These are phyloP conservation scores for Tribonema minus DNA, from an alignment of 108 stramenopile species.

Conservation along the genomic window DNA sequence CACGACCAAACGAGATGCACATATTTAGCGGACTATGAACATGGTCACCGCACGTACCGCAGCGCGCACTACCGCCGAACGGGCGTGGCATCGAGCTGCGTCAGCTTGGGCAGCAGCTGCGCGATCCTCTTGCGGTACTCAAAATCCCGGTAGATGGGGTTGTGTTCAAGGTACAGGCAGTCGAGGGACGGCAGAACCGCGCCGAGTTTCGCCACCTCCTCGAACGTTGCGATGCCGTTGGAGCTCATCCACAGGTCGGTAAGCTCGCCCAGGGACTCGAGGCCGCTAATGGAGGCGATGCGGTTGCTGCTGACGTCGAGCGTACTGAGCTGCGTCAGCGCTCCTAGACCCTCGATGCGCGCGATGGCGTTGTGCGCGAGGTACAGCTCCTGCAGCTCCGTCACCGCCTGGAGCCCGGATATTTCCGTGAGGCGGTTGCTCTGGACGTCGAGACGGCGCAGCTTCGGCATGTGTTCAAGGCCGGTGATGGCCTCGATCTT, in stretches of 20 bases:
- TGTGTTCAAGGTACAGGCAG: constrained; percentile 93
- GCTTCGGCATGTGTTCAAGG: constrained; percentile 43
- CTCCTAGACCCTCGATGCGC: constrained; percentile 14
- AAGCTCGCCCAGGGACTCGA: constrained; percentile 20
- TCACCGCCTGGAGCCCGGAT: constrained; percentile 65
- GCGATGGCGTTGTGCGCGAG: constrained; percentile 86
- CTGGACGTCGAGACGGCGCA: constrained; percentile 53
- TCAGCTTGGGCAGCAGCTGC: constrained; percentile 37
- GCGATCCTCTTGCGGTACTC: constrained; percentile 53
- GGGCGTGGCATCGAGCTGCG: constrained; percentile 50
- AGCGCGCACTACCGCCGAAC: constrained; percentile 3
- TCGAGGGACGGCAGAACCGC: constrained; percentile 57
- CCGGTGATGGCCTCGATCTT: constrained; percentile 74
- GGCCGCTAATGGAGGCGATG: constrained; percentile 20
- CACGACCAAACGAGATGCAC: too few relatives aligned
- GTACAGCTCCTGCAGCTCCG: constrained; percentile 83
- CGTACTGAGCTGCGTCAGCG: constrained; percentile 34
- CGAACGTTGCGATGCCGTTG: constrained; percentile 33
- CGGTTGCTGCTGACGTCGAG: constrained; percentile 44
- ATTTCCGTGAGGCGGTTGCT: constrained; percentile 75
- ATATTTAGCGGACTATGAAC: too few relatives aligned
- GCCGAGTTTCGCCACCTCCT: constrained; percentile 17
- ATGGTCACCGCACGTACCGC: too few relatives aligned
- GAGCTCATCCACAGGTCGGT: constrained; percentile 48
- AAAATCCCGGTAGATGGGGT: constrained; percentile 72